phyloP scores from a whole-genome alignment of 2,329 filamentous ascomycete species.

The Emergomyces pasteurianus region DNA sequence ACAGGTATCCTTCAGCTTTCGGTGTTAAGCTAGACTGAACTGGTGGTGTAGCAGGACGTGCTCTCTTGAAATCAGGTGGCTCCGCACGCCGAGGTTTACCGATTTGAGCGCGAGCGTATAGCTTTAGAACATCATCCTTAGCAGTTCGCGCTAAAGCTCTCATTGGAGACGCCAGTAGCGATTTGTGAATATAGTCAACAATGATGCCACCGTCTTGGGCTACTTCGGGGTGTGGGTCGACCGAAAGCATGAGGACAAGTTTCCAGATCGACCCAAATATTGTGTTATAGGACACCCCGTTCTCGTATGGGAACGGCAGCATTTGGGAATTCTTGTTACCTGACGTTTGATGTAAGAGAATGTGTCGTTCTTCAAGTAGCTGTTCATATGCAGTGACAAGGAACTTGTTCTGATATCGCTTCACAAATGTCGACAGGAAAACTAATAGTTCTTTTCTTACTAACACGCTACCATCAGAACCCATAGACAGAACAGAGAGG shows the following conservation, averaged over 20 bases:
- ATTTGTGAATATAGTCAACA: conserved; percentile 71
- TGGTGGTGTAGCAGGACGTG: conserved; percentile 36
- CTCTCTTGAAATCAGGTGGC: conserved; percentile 21
- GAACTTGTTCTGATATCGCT: conserved; percentile 85
- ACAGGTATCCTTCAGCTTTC: conserved; percentile 50
- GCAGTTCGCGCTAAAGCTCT: conserved; percentile 57
- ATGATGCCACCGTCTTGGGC: conserved; percentile 74
- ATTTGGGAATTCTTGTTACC: conserved; percentile 18
- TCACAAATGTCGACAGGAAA: conserved; percentile 84
- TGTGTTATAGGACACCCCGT: conserved; percentile 67
- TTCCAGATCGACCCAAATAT: conserved; percentile 94
- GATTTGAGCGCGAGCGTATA: conserved; percentile 20
- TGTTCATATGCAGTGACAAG: conserved; percentile 87
- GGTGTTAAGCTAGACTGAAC: conserved; percentile 32
- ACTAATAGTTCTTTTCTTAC: conserved; percentile 88
- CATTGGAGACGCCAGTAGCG: conserved; percentile 64
- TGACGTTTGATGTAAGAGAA: conserved; percentile 40
- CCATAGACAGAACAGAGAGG: conserved; percentile 79
- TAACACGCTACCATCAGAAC: conserved; percentile 84
- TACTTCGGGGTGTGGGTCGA: conserved; percentile 90
- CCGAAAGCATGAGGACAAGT: conserved; percentile 76
- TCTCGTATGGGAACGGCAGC: conserved; percentile 21
- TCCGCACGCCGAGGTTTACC: conserved; percentile 32
- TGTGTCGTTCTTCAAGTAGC: conserved; percentile 68
- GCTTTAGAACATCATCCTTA: conserved; percentile 51